Base-by-base conservation (phyloP, 306 rosid species). In the Trifolium fragiferum region DNA sequence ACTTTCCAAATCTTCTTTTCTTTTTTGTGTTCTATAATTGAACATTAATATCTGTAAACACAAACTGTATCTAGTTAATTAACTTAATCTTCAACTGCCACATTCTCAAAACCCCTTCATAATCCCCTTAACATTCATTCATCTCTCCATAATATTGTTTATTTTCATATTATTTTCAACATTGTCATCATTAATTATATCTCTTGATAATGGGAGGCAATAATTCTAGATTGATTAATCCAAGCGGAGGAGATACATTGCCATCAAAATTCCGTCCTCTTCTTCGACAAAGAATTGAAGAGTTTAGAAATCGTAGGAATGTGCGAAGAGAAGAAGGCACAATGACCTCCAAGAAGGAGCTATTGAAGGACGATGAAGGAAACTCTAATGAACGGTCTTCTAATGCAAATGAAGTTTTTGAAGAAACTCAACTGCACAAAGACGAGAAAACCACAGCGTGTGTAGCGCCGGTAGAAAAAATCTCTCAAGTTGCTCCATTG, bases 201-300 rank as follows among this genome's bases (percentile, higher is more conserved):
- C 7, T 10, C 2, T 18, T 51, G 10, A 53, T 54, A 57, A 90
- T 89, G 93, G 96, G 96, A 47, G 61, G 76, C 49, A 72, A 79
- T n/a, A 82, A 72, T 61, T 87, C 96, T 0, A 90, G 53, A 80
- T 49, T 71, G 25, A 2, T 25, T 11, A 74, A 37, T 47, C 68
- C 82, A 6, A 30, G 0, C 15, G 90, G 78, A 7, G 84, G 59
- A 20, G 87, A 82, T 16, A 82, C 11, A 4, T 35, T 85, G 4
- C 89, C 93, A 5, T 65, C 80, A 1, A 80, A 38, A 49, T 41
- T 90, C 5, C 90, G 83, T 14, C 87, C 93, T 7, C 54, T 88
- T 57, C 60, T 86, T 7, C 64, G 70, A 21, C 76, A 65, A 11
- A 64, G 75, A 23, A 16, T 76, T 3, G 78, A 82, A 35, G 93